These are phyloP conservation scores for Malus fusca DNA, from an alignment of 306 rosid species.

Conservation along the genomic window DNA sequence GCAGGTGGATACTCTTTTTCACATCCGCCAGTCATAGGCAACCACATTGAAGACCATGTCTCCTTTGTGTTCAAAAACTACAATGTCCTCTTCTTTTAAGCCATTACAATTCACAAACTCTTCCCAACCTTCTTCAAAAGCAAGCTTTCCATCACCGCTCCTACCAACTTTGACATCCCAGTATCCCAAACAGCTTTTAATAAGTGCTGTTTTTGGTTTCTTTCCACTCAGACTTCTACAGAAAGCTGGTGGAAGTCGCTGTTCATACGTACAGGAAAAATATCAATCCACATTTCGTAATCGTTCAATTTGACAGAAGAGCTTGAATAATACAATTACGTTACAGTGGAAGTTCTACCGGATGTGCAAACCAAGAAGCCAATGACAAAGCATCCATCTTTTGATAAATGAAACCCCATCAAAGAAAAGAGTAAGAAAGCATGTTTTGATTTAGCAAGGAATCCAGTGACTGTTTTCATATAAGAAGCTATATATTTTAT, in stretches of 20 bases:
- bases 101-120: background rate
- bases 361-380: background rate
- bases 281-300: background rate
- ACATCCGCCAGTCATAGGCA: background rate
- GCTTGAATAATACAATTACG: background rate
- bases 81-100: background rate
- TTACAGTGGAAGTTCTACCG: background rate
- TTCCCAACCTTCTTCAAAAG: background rate
- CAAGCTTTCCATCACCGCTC: background rate
- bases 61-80: background rate
- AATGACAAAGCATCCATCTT: background rate
- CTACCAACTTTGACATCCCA: background rate
- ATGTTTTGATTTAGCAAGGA: background rate
- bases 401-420: background rate
- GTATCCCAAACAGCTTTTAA: background rate
- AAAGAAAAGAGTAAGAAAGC: background rate
- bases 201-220: background rate
- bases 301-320: background rate
- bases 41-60: background rate
- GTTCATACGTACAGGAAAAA: background rate
- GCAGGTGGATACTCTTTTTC: background rate
- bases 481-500: too few relatives aligned
- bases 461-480: too few relatives aligned
- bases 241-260: background rate
- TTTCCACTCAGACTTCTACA: background rate